Conservation (phyloP, 2,329 filamentous ascomycete species). For the Cryphonectria carpinicola region DNA sequence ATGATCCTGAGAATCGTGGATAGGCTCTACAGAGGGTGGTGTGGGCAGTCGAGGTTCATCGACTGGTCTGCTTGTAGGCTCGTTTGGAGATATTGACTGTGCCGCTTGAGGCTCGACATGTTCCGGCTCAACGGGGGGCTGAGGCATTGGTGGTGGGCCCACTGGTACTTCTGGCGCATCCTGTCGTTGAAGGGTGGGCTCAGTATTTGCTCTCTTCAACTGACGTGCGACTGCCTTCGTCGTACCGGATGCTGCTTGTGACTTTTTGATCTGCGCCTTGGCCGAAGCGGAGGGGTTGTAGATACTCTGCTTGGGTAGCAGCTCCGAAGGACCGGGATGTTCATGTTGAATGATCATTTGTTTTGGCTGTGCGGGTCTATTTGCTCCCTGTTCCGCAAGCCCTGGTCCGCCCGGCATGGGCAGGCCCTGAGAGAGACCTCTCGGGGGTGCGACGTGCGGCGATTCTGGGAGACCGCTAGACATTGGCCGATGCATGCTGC, state of each 20-base stretch:
- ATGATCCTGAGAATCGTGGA: conserved; percentile 18
- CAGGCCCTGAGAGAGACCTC: neutral
- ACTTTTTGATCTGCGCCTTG: conserved; percentile 22
- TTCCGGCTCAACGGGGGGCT: conserved; percentile 10
- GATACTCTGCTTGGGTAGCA: conserved; percentile 47
- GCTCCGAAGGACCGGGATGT: conserved; percentile 48
- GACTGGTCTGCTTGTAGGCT: conserved; percentile 2
- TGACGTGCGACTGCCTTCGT: conserved; percentile 24
- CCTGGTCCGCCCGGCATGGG: neutral
- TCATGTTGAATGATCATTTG: conserved; percentile 43
- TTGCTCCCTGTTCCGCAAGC: neutral
- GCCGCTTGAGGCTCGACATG: neutral
- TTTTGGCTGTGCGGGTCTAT: neutral
- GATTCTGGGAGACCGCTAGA: conserved; percentile 8
- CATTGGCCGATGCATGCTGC: conserved; percentile 1
- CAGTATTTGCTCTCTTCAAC: conserved; percentile 31
- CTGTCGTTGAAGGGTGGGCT: conserved; percentile 29
- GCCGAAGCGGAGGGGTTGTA: conserved; percentile 41
- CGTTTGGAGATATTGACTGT: neutral
- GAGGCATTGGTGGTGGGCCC: conserved; percentile 22
- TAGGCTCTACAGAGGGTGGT: conserved; percentile 9
- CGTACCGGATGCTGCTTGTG: conserved; percentile 26
- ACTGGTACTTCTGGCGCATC: conserved; percentile 14
- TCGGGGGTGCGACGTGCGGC: neutral
- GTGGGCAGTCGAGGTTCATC: conserved; percentile 9